Conservation (phyloP, 352 stramenopile genomes). For the Pythium dissimile region DNA sequence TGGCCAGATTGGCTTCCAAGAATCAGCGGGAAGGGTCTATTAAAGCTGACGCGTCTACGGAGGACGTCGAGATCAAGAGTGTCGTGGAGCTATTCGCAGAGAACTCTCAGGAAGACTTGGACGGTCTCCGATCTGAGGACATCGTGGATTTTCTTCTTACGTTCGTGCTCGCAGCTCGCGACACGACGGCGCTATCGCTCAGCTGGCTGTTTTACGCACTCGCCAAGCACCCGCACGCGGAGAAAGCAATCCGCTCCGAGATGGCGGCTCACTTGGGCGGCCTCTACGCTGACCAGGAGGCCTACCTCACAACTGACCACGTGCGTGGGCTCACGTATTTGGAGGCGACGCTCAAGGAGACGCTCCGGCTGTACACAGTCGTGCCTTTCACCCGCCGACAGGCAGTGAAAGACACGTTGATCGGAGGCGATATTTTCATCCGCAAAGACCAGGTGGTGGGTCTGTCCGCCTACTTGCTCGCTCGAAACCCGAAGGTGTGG, state of each 20-base stretch:
- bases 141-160: constrained; percentile 69
- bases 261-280: constrained; percentile 21
- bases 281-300: background rate
- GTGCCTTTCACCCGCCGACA: background rate
- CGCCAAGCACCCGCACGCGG: constrained; percentile 44
- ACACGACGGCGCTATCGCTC: constrained; percentile 66
- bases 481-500: constrained; percentile 28
- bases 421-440: constrained; percentile 1
- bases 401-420: background rate
- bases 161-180: constrained; percentile 63
- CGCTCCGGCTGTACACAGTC: background rate
- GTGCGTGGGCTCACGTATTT: constrained; percentile 47
- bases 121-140: constrained; percentile 34
- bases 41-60: background rate
- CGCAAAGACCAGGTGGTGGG: constrained; percentile 17
- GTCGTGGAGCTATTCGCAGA: constrained; percentile 12
- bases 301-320: constrained; percentile 37
- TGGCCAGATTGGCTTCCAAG: constrained; percentile 1
- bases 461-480: constrained; percentile 30
- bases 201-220: constrained; percentile 73
- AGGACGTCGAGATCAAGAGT: background rate
- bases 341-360: constrained; percentile 32
- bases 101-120: constrained; percentile 1
- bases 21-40: background rate
- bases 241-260: constrained; percentile 39